Conservation (phyloP, 768 basidiomycete genomes). For the Mrakia gelida region DNA sequence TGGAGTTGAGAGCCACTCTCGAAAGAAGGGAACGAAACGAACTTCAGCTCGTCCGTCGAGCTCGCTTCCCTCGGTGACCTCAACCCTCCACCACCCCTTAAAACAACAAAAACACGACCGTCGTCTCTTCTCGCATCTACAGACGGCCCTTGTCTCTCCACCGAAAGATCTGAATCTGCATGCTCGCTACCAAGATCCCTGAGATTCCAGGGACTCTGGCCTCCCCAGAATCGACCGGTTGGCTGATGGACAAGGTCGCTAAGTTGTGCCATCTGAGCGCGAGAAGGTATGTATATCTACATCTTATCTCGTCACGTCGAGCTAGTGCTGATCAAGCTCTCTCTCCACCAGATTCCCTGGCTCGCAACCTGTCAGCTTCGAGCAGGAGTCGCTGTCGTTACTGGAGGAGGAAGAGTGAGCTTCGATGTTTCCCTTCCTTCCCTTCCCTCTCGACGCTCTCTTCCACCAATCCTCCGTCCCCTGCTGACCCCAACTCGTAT, state of each 20-base stretch:
- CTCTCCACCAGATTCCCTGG: conserved; percentile 76
- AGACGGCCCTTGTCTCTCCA: background rate
- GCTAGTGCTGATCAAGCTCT: background rate
- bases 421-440: conserved; percentile 33
- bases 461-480: background rate
- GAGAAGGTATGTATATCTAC: background rate
- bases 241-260: conserved; percentile 20
- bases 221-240: conserved; percentile 7
- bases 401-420: conserved; percentile 76
- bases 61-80: too few relatives aligned
- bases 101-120: too few relatives aligned
- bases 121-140: too few relatives aligned
- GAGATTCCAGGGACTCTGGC: conserved; percentile 22
- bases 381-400: conserved; percentile 60
- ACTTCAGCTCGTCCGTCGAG: too few relatives aligned
- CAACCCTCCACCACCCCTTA: too few relatives aligned
- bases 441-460: background rate
- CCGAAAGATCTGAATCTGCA: background rate
- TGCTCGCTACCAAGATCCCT: conserved; percentile 21
- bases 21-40: too few relatives aligned
- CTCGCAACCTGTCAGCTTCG: conserved; percentile 91
- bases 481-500: background rate
- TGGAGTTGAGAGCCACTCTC: too few relatives aligned
- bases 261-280: conserved; percentile 7
- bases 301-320: background rate